A percentile compares a stretch with the other conserved stretches of the same genome.
phyloP scores from a whole-genome alignment of 1,284 basidiomycete genomes.

The Filobasidium uniguttulatum region DNA sequence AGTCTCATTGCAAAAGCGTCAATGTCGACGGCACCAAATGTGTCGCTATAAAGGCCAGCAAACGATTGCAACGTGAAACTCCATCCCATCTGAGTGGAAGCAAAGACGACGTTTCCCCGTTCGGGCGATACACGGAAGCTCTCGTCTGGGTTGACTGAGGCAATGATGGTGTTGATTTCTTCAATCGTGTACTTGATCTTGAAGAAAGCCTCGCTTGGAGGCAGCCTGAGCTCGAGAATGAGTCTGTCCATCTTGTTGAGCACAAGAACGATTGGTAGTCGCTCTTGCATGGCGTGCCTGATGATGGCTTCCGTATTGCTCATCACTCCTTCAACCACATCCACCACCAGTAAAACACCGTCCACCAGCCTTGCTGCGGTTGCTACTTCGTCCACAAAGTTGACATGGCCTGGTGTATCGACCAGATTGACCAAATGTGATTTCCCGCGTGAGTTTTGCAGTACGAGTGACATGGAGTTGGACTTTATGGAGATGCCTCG shows the following conservation, averaged over 20 bases:
- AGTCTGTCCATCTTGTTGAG: slow-evolving; percentile 97
- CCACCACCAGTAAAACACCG: slow-evolving; percentile 85
- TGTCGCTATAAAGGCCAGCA: slow-evolving; percentile 90
- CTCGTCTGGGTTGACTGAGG: slow-evolving; percentile 76
- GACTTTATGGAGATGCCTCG: slow-evolving; percentile 93
- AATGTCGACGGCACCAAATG: slow-evolving; percentile 52
- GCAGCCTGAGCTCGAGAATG: slow-evolving; percentile 89
- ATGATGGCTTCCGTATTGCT: slow-evolving; percentile 74
- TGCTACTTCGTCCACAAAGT: slow-evolving; percentile 94
- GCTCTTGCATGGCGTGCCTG: slow-evolving; percentile 74
- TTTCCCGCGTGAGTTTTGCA: slow-evolving; percentile 78
- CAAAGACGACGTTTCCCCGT: slow-evolving; percentile 92
- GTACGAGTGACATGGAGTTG: slow-evolving; percentile 84
- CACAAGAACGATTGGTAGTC: slow-evolving; percentile 79
- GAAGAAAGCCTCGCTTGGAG: slow-evolving; percentile 92
- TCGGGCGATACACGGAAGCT: slow-evolving; percentile 80
- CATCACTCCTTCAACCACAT: slow-evolving; percentile 93
- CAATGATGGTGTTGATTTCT: slow-evolving; percentile 91
- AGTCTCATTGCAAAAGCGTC: slow-evolving; percentile 61
- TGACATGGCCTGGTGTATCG: slow-evolving; percentile 96
- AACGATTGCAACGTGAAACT: slow-evolving; percentile 92
- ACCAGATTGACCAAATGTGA: slow-evolving; percentile 86
- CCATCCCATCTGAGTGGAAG: slow-evolving; percentile 93
- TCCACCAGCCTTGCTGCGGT: slow-evolving; percentile 77
- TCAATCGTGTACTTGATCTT: slow-evolving; percentile 99